phyloP scores from a whole-genome alignment of 305 asterid genomes.

The Fraxinus dipetala region DNA sequence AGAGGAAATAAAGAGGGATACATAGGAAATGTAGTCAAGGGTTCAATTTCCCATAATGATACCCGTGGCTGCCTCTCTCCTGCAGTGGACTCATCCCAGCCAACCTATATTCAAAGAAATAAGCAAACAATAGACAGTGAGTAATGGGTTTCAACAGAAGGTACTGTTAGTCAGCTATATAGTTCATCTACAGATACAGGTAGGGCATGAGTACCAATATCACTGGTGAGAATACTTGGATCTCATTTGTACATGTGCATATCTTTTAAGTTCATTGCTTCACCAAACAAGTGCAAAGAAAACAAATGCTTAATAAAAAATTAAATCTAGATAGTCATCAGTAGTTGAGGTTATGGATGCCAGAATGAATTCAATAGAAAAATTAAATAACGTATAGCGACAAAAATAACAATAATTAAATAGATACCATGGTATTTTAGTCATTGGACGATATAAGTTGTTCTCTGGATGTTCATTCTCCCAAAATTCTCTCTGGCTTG shows the following conservation, averaged over 20 bases:
- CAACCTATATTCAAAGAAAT: conserved; percentile 55
- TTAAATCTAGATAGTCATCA: background rate
- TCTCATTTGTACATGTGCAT: conserved; percentile 20
- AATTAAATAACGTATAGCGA: background rate
- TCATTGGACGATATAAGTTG: background rate
- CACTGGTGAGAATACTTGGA: background rate
- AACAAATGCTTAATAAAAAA: background rate
- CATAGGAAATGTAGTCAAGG: conserved; percentile 96
- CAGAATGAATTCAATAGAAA: conserved; percentile 54
- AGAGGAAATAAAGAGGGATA: conserved; percentile 89
- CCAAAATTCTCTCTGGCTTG: background rate
- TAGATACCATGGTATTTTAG: background rate
- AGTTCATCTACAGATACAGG: background rate
- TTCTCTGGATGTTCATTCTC: background rate
- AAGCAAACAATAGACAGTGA: background rate
- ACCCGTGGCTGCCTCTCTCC: conserved; percentile 98
- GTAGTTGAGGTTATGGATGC: background rate
- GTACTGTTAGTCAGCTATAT: background rate
- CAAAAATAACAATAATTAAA: background rate
- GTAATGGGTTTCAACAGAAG: conserved; percentile 14
- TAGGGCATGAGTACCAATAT: conserved; percentile 7
- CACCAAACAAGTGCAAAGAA: background rate
- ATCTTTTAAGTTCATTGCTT: background rate
- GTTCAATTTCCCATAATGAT: conserved; percentile 96
- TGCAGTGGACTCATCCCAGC: conserved; percentile 98